These are phyloP conservation scores for Cicer judaicum DNA, from an alignment of 306 rosid genomes.

Conservation along the genomic window DNA sequence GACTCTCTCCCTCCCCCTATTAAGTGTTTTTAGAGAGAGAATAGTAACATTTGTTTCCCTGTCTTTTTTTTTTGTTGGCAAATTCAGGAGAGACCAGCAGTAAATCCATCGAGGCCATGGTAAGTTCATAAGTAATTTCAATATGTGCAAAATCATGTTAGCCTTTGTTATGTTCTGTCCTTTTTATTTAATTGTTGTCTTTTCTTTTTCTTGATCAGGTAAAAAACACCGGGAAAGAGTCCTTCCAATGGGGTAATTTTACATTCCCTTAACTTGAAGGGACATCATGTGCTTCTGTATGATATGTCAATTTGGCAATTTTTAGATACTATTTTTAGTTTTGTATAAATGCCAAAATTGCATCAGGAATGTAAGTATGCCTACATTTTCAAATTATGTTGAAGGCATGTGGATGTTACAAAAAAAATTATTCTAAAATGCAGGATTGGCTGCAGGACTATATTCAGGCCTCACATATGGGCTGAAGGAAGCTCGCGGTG, in stretches of 20 bases:
- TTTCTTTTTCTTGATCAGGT: constrained; percentile 55
- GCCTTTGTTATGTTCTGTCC: not conserved
- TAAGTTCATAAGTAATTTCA: constrained; percentile 48
- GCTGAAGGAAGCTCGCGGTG: constrained; percentile 82
- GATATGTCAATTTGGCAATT: not conserved
- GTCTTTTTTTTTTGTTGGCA: not conserved
- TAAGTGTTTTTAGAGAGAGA: not conserved
- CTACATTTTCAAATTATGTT: not conserved
- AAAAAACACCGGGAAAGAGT: constrained; percentile 79
- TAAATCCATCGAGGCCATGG: constrained; percentile 86
- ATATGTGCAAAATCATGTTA: not conserved
- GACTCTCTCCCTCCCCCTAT: not conserved
- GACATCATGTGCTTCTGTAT: not conserved
- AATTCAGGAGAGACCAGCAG: constrained; percentile 74
- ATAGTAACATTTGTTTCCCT: constrained; percentile 8
- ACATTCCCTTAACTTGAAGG: constrained; percentile 1
- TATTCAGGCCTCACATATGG: constrained; percentile 90
- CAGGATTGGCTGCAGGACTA: constrained; percentile 86
- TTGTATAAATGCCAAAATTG: constrained; percentile 13
- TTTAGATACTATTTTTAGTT: not conserved
- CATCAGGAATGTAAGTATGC: not conserved
- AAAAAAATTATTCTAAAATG: constrained; percentile 9
- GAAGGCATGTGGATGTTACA: too few relatives aligned
- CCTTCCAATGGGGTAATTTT: constrained; percentile 82
- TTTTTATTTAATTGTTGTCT: not conserved